Base-by-base conservation (phyloP, 352 stramenopile genomes). In the Globisporangium abappressorium region DNA sequence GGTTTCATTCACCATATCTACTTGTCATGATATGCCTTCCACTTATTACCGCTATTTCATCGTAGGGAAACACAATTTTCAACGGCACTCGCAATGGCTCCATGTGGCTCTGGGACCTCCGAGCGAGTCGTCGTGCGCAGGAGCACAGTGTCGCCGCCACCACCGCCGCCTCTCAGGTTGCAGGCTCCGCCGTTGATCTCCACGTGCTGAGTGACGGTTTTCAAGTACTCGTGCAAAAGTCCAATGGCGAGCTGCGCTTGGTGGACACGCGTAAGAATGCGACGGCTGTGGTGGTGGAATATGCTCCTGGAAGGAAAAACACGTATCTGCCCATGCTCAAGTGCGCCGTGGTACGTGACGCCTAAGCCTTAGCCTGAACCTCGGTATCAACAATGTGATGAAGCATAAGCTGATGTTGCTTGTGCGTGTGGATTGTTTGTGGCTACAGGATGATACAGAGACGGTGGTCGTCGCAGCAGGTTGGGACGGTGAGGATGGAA, bases 51-150 rank as follows among this genome's bases (percentile, higher is more conserved):
- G 2, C 26, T 24, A 24, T 38, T 24, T 54, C 24, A 11, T 26
- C 6, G 46, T 46, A 84, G 77, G 74, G 75, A 7, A 65, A 78
- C 18, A 70, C 78, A n/a, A 64, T 89, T 38, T 2, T 85, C 22
- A 89, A 89, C 65, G 80, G 80, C 26, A 82, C 78, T 14, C 80
- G 78, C 22, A 79, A 66, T 28, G 80, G 80, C 2, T 72, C 65
- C 1, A 73, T 73, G 20, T 89, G 80, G 80, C 70, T 82, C 7
- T 89, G 80, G 80, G 80, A 89, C 47, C 57, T 83, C 22, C 80
- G 80, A 38, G 49, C 69, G 4, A 57, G 34, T 24, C 47, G 68
- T 8, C 71, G 71, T 1, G 62, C 62, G 0, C 61, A 72, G 7
- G 71, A 77, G 34, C 38, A 64, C 20, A 12, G 26, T n/a, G 14